A percentile compares a stretch with the other conserved stretches of the same genome.
Conservation (phyloP, 805 yeast species). For the Yarrowia sp. region DNA sequence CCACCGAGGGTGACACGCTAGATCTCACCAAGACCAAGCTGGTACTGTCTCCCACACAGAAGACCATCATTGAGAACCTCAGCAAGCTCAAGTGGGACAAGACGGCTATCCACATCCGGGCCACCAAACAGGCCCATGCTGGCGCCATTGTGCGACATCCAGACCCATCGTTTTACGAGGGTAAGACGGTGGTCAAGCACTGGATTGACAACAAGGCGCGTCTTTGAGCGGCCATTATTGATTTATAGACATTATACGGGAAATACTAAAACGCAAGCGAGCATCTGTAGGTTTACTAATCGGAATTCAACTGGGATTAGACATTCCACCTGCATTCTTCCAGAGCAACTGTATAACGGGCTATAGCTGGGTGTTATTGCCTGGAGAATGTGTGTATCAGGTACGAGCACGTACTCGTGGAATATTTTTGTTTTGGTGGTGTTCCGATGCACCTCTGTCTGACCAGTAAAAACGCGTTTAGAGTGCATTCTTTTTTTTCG, state of each 20-base stretch:
- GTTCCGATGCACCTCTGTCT: background rate
- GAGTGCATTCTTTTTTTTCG: background rate
- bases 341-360: too few species aligned
- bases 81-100: constrained; percentile 66
- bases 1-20: constrained; percentile 19
- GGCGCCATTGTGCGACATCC: constrained; percentile 71
- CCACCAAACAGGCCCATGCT: constrained; percentile 71
- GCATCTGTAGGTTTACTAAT: background rate
- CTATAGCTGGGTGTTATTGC: too few species aligned
- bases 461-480: background rate
- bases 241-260: constrained; percentile 18
- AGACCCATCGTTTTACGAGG: constrained; percentile 62
- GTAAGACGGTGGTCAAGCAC: constrained; percentile 63
- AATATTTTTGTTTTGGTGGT: too few species aligned
- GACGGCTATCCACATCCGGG: constrained; percentile 64
- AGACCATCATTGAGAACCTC: constrained; percentile 53
- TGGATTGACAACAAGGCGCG: constrained; percentile 51
- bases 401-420: too few species aligned
- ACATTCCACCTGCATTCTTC: background rate
- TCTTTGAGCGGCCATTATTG: constrained; percentile 2
- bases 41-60: constrained; percentile 41
- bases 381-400: too few species aligned
- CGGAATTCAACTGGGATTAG: constrained; percentile 9
- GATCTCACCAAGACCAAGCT: constrained; percentile 17
- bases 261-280: background rate